These are phyloP conservation scores for Xylariaceae sp. DNA, from an alignment of 2,329 filamentous ascomycete genomes.

Conservation along the genomic window DNA sequence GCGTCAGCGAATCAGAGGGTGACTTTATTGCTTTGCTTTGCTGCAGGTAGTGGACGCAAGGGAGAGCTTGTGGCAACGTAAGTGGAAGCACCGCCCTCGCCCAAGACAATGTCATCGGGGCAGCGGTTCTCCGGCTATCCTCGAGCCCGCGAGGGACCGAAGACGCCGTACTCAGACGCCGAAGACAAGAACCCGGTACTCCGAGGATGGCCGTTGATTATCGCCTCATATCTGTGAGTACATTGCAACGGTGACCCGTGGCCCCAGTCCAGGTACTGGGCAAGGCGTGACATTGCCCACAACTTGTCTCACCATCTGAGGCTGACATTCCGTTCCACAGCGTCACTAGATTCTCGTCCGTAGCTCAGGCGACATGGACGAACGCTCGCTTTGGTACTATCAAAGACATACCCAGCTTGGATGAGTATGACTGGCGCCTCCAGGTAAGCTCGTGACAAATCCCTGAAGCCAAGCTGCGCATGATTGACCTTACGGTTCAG, in stretches of 20 bases:
- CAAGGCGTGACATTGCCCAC: too few species aligned
- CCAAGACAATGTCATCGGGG: background rate
- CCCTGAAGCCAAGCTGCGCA: background rate
- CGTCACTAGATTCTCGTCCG: slow-evolving; percentile 52
- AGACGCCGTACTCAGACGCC: slow-evolving; percentile 39
- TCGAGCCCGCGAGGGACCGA: slow-evolving; percentile 22
- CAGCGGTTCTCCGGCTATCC: slow-evolving; percentile 27
- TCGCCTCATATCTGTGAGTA: slow-evolving; percentile 58
- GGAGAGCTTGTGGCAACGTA: too few species aligned
- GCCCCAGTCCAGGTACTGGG: too few species aligned
- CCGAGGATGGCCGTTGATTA: slow-evolving; percentile 58
- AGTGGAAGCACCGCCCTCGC: too few species aligned
- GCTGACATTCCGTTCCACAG: slow-evolving; percentile 32
- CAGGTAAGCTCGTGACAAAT: slow-evolving; percentile 35
- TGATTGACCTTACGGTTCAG: slow-evolving; percentile 29
- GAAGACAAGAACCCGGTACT: slow-evolving; percentile 65
- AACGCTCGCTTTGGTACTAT: slow-evolving; percentile 57
- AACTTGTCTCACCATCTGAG: too few species aligned
- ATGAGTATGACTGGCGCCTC: slow-evolving; percentile 40
- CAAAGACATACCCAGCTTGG: slow-evolving; percentile 42
- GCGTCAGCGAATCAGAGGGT: too few species aligned
- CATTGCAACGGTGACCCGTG: background rate
- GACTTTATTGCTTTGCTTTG: too few species aligned
- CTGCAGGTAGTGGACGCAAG: too few species aligned
- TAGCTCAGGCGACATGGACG: slow-evolving; percentile 65